A percentile compares a stretch with the other conserved stretches of the same genome.
Evolutionary conservation across 2,329 filamentous ascomycete genomes (phyloP).

Genomic region (Botryotinia calthae): DNA sequence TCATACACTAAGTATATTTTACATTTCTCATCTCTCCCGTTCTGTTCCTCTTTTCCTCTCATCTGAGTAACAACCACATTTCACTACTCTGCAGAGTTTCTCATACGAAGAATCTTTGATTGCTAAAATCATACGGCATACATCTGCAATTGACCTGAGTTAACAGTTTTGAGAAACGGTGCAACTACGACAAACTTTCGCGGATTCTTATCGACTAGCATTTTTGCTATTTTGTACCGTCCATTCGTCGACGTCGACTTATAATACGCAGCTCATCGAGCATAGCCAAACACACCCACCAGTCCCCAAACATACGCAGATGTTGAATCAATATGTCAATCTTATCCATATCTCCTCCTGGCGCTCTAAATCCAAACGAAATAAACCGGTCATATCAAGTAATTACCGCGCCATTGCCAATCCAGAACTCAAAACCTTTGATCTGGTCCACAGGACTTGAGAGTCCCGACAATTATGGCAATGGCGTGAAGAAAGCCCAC

Average conservation of each 20-base stretch:
- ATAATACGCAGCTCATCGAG: background rate
- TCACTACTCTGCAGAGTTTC: constrained; percentile 3
- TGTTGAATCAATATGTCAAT: constrained; percentile 38
- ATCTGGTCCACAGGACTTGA: constrained; percentile 26
- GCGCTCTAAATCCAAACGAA: constrained; percentile 36
- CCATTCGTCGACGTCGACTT: background rate
- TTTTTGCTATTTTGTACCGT: constrained; percentile 7
- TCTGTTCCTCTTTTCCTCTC: background rate
- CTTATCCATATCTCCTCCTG: constrained; percentile 36
- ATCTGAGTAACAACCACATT: background rate
- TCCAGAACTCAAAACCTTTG: constrained; percentile 13
- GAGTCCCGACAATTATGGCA: constrained; percentile 20
- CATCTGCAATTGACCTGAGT: constrained; percentile 10
- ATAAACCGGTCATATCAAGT: constrained; percentile 29
- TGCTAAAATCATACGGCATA: constrained; percentile 15
- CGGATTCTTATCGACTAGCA: background rate
- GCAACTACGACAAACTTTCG: background rate
- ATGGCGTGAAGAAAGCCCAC: constrained; percentile 38
- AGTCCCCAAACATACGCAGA: constrained; percentile 31
- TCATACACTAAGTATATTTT: constrained; percentile 17
- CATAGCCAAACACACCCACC: background rate
- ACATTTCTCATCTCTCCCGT: background rate
- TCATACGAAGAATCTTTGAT: constrained; percentile 12
- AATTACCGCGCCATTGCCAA: constrained; percentile 21
- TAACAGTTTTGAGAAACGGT: constrained; percentile 1